These are phyloP conservation scores for Tetrapisispora pingtungensis DNA, from an alignment of 805 yeast genomes.

Conservation along the genomic window DNA sequence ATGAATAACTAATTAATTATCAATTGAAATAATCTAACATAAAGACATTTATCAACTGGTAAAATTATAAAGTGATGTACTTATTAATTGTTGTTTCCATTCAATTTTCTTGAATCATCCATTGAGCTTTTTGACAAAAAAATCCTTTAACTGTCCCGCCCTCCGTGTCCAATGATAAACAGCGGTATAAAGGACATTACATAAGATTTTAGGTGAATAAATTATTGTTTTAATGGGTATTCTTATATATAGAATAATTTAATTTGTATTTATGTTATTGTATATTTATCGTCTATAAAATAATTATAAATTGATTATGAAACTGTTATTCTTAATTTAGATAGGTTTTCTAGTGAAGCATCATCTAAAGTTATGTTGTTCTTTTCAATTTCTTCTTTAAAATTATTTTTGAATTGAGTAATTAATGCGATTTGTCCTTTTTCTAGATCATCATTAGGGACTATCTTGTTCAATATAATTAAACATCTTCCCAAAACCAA, in stretches of 20 bases:
- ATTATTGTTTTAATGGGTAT: too few relatives aligned
- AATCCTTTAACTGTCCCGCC: background rate
- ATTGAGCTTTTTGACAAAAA: background rate
- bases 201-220: too few relatives aligned
- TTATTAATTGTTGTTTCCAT: too few relatives aligned
- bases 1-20: too few relatives aligned
- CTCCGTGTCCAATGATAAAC: background rate
- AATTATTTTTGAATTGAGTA: conserved; percentile 55
- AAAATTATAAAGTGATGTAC: too few relatives aligned
- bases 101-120: background rate
- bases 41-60: too few relatives aligned
- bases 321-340: background rate
- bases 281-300: too few relatives aligned
- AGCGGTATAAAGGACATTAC: too few relatives aligned
- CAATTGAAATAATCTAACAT: too few relatives aligned
- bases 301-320: too few relatives aligned
- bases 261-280: too few relatives aligned
- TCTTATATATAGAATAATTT: too few relatives aligned
- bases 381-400: conserved; percentile 48
- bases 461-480: conserved; percentile 54
- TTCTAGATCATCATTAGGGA: conserved; percentile 41
- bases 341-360: background rate
- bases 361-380: conserved; percentile 21
- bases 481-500: conserved; percentile 56
- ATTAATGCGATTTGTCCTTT: conserved; percentile 60